Conservation (phyloP, 2,329 filamentous ascomycete genomes). For the Ceratocystiopsis minuta region DNA sequence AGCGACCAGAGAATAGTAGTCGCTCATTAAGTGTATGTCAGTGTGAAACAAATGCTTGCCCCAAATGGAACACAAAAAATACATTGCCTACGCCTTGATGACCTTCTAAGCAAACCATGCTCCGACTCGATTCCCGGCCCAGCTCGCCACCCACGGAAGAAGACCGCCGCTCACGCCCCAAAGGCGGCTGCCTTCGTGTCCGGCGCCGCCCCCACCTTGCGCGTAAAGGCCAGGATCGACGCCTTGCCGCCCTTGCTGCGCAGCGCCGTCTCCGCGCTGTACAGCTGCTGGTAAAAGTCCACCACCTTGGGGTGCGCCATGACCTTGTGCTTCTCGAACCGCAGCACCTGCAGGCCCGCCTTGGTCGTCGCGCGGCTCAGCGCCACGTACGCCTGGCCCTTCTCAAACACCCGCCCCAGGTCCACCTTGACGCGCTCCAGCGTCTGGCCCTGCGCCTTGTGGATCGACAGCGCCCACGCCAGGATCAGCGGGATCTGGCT, state of each 20-base stretch:
- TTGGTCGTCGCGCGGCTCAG: conserved; percentile 83
- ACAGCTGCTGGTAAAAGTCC: conserved; percentile 68
- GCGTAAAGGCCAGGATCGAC: conserved; percentile 24
- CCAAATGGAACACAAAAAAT: too few species aligned
- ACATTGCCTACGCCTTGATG: too few species aligned
- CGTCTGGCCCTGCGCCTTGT: conserved; percentile 94
- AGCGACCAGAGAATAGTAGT: too few species aligned
- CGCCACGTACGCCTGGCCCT: conserved; percentile 93
- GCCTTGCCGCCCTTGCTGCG: conserved; percentile 13
- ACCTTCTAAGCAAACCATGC: too few species aligned
- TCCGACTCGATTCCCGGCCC: too few species aligned
- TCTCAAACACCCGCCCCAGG: conserved; percentile 81
- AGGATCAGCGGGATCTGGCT: conserved; percentile 74
- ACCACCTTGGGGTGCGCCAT: conserved; percentile 84
- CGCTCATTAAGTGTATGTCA: too few species aligned
- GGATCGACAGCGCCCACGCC: conserved; percentile 92
- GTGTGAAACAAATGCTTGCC: too few species aligned
- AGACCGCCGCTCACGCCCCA: too few species aligned
- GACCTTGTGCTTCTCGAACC: conserved; percentile 80
- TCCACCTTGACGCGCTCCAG: conserved; percentile 89
- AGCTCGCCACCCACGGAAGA: too few species aligned
- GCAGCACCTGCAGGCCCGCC: conserved; percentile 67
- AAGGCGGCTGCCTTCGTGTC: too few species aligned
- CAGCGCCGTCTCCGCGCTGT: conserved; percentile 40
- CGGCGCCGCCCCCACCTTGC: conserved; percentile 11